Conservation (phyloP, 768 basidiomycete species). For the Grammothele lineata region DNA sequence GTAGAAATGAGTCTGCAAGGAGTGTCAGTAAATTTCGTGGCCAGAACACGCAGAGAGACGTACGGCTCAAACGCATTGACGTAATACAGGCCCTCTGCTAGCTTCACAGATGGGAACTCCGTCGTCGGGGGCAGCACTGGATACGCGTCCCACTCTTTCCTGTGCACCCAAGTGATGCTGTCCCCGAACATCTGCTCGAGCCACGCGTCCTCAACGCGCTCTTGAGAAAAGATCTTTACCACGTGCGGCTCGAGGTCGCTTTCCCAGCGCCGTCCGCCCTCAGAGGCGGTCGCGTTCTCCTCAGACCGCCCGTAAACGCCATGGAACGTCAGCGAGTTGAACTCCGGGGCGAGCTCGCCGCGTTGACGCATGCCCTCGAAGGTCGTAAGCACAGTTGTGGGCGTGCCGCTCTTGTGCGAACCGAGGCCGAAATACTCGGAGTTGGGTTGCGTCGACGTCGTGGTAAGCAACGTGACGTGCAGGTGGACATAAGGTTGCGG, state of each 20-base stretch:
- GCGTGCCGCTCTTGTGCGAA: conserved; percentile 39
- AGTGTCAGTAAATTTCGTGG: conserved; percentile 4
- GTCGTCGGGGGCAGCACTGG: conserved; percentile 65
- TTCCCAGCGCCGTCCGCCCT: too few relatives aligned
- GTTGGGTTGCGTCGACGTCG: conserved; percentile 56
- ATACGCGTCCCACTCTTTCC: conserved; percentile 88
- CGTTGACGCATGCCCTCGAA: conserved; percentile 53
- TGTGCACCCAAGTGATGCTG: conserved; percentile 73
- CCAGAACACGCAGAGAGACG: conserved; percentile 27
- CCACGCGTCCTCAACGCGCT: conserved; percentile 64
- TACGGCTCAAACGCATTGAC: conserved; percentile 90
- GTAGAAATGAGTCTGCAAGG: conserved; percentile 69
- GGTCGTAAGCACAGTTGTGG: conserved; percentile 71
- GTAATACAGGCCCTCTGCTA: conserved; percentile 81
- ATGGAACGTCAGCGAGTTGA: conserved; percentile 85
- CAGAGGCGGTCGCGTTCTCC: conserved; percentile 31
- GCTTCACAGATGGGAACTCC: conserved; percentile 71
- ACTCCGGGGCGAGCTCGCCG: conserved; percentile 50
- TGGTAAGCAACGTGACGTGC: conserved; percentile 88
- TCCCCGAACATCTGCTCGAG: conserved; percentile 58
- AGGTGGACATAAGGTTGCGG: conserved; percentile 76
- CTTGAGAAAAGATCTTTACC: conserved; percentile 85
- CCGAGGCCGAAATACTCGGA: conserved; percentile 66
- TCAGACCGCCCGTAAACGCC: conserved; percentile 37
- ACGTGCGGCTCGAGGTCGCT: conserved; percentile 43